phyloP scores from a whole-genome alignment of 1,139 yeast genomes.

The Taphrina flavorubra region DNA sequence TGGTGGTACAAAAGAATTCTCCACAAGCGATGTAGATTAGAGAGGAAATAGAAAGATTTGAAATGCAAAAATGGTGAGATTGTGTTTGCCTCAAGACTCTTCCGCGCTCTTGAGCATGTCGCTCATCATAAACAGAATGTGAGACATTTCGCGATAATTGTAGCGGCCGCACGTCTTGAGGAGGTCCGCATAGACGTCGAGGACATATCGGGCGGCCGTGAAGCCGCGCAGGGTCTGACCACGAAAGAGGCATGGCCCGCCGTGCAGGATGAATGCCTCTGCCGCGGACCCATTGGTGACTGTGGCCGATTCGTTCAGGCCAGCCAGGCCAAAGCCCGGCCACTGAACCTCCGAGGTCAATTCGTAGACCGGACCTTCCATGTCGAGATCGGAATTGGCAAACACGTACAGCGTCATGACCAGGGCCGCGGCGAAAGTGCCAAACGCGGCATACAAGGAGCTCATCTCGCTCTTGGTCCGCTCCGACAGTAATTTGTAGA shows the following conservation, averaged over 20 bases:
- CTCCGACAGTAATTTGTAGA: conserved; percentile 23
- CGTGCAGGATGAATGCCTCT: conserved; percentile 21
- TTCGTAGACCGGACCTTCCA: conserved; percentile 9
- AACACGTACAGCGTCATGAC: conserved; percentile 37
- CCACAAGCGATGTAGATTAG: too few species aligned
- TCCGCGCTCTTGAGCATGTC: conserved; percentile 13
- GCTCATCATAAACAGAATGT: conserved; percentile 20
- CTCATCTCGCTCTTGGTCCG: conserved; percentile 33
- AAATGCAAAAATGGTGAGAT: background rate
- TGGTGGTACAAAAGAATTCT: too few species aligned
- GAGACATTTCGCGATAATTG: conserved; percentile 30
- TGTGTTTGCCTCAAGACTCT: background rate
- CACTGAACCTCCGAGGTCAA: conserved; percentile 26
- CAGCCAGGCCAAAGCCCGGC: conserved; percentile 31
- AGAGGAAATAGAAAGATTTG: too few species aligned
- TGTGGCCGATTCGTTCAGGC: conserved; percentile 24
- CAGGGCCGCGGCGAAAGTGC: conserved; percentile 29
- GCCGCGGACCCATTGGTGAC: conserved; percentile 18
- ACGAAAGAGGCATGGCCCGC: conserved; percentile 21
- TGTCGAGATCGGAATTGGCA: conserved; percentile 6
- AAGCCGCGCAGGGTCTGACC: conserved; percentile 24
- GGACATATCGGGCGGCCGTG: conserved; percentile 28
- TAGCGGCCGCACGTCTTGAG: conserved; percentile 34
- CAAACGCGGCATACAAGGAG: conserved; percentile 33
- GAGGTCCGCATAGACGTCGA: conserved; percentile 27